Percentiles rank a stretch among this genome's conserved stretches.
These are phyloP conservation scores for Powellomyces hirtus DNA, from an alignment of 192 early-diverging fungal genomes.

Conservation along the genomic window DNA sequence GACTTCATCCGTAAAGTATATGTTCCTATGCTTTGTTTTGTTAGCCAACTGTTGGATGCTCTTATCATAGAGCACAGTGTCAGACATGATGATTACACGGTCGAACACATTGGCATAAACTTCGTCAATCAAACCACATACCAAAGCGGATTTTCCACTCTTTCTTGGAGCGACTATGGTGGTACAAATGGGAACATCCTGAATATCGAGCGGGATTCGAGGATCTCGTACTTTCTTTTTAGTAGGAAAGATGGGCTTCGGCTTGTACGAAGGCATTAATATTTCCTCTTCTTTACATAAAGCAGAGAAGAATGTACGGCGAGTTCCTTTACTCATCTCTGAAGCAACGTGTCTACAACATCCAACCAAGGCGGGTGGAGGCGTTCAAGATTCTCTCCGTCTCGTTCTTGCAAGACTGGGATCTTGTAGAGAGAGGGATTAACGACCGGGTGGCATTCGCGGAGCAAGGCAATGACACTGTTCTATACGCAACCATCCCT, in stretches of 20 bases:
- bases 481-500: slow-evolving; percentile 14
- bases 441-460: slow-evolving; percentile 18
- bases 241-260: slow-evolving; percentile 11
- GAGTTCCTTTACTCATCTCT: slow-evolving; percentile 11
- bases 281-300: not conserved
- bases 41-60: slow-evolving; percentile 4
- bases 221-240: slow-evolving; percentile 7
- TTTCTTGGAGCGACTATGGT: slow-evolving; percentile 6
- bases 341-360: not conserved
- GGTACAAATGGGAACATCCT: not conserved
- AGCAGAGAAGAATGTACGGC: slow-evolving; percentile 4
- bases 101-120: slow-evolving; percentile 17
- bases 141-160: slow-evolving; percentile 15
- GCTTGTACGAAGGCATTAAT: slow-evolving; percentile 3
- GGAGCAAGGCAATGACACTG: slow-evolving; percentile 7
- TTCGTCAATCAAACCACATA: slow-evolving; percentile 16
- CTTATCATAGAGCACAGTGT: slow-evolving; percentile 13
- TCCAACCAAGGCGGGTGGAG: slow-evolving; percentile 1
- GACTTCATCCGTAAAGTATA: slow-evolving; percentile 9
- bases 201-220: slow-evolving; percentile 10
- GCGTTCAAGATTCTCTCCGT: slow-evolving; percentile 13
- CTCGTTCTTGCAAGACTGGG: slow-evolving; percentile 20
- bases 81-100: slow-evolving; percentile 14
- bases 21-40: slow-evolving; percentile 20
- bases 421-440: not conserved